A percentile compares a stretch with the other conserved stretches of the same genome.
Conservation (phyloP, 176 grass and related monocot genomes). For the Areca catechu region DNA sequence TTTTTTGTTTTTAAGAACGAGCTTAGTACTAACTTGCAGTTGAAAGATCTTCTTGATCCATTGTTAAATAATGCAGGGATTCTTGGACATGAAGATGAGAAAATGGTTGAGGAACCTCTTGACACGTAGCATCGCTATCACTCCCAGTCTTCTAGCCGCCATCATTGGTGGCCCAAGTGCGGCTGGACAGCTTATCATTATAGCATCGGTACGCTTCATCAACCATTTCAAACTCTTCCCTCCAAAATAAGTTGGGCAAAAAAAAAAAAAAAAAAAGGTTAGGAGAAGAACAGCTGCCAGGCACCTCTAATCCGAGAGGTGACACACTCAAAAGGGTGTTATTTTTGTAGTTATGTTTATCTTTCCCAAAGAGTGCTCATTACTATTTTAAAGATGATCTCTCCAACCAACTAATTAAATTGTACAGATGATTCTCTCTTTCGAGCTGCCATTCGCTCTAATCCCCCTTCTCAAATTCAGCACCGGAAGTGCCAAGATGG, state of each 20-base stretch:
- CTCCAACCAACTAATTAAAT: not conserved
- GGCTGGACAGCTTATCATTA: slow-evolving; percentile 76
- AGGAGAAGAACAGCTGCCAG: no score
- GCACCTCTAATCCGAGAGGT: no score
- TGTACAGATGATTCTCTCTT: slow-evolving; percentile 78
- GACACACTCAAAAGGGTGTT: no score
- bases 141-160: slow-evolving; percentile 59
- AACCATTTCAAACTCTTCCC: not conserved
- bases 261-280: no score
- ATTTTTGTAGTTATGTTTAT: no score
- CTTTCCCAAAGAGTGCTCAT: slow-evolving; percentile 1
- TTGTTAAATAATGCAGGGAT: slow-evolving; percentile 38
- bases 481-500: slow-evolving; percentile 67
- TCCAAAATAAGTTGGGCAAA: no score
- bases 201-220: slow-evolving; percentile 57
- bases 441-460: slow-evolving; percentile 85
- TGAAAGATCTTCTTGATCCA: not conserved
- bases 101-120: slow-evolving; percentile 88
- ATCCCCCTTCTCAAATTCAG: slow-evolving; percentile 96
- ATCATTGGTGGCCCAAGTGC: slow-evolving; percentile 65
- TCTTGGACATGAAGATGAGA: slow-evolving; percentile 85
- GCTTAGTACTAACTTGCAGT: no score
- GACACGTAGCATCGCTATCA: slow-evolving; percentile 69
- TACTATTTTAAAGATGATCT: no score
- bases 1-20: no score